phyloP scores from a whole-genome alignment of 768 basidiomycete species.

The Trametes elegans region DNA sequence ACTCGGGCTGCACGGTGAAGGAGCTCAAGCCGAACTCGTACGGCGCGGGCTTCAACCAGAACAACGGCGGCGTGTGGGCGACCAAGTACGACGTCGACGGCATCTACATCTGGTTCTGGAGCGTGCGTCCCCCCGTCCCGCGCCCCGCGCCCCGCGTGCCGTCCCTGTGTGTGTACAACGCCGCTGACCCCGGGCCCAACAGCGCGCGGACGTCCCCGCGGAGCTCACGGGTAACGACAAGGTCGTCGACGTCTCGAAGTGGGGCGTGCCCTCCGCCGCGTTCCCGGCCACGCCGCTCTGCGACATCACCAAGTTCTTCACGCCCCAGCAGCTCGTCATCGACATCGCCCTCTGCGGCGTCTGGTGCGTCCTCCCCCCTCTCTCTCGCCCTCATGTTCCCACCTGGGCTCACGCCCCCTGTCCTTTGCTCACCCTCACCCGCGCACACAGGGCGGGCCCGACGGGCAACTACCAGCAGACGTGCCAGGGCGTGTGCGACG shows the following conservation, averaged over 20 bases:
- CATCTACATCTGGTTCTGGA: slow-evolving; percentile 52
- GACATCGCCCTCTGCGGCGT: slow-evolving; percentile 55
- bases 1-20: slow-evolving; percentile 36
- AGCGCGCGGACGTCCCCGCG: slow-evolving; percentile 39
- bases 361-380: slow-evolving; percentile 34
- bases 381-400: background rate
- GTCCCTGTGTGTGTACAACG: no score
- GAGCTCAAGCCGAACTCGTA: slow-evolving; percentile 39
- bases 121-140: slow-evolving; percentile 29
- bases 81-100: slow-evolving; percentile 64
- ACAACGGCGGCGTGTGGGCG: slow-evolving; percentile 64
- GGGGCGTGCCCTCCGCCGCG: slow-evolving; percentile 43
- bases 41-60: slow-evolving; percentile 40
- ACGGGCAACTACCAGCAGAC: slow-evolving; percentile 37
- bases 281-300: slow-evolving; percentile 36
- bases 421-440: background rate
- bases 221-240: slow-evolving; percentile 29
- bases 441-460: slow-evolving; percentile 47
- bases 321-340: slow-evolving; percentile 48
- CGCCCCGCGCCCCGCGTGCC: no score
- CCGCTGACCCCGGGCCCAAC: no score
- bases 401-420: background rate
- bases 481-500: slow-evolving; percentile 36
- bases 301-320: slow-evolving; percentile 44
- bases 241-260: slow-evolving; percentile 36